Evolutionary conservation across 768 basidiomycete genomes (phyloP).

Genomic region (Cystofilobasidium bisporidii): DNA sequence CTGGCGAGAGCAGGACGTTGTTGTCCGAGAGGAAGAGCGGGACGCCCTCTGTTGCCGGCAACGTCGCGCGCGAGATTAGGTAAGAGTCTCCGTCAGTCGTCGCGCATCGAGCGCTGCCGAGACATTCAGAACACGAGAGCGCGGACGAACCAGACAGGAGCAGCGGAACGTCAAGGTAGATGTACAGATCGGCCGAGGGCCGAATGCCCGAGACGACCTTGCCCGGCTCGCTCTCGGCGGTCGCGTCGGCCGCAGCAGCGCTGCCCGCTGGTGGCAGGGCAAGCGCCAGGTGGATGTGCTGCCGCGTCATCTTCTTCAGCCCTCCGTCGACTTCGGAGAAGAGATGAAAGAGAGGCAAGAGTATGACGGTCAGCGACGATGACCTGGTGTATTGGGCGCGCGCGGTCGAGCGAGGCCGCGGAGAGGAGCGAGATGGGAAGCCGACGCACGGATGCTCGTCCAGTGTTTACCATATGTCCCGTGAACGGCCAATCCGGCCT

Average conservation of each 20-base stretch:
- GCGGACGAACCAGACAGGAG: conserved; percentile 5
- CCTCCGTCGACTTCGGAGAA: conserved; percentile 3
- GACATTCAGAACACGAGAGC: not conserved
- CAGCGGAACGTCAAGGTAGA: conserved; percentile 22
- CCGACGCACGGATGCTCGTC: conserved; percentile 16
- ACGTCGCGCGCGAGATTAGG: not conserved
- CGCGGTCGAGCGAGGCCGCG: not conserved
- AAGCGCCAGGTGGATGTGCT: conserved; percentile 25
- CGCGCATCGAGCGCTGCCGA: not conserved
- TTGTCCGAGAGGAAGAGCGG: conserved; percentile 25
- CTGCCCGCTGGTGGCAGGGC: not conserved
- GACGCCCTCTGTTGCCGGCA: conserved; percentile 11
- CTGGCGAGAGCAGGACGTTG: conserved; percentile 18
- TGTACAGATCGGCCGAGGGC: conserved; percentile 3
- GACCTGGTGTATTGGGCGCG: no score
- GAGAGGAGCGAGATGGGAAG: not conserved
- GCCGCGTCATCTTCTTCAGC: conserved; percentile 18
- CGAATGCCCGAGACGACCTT: conserved; percentile 21
- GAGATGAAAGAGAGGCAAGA: no score
- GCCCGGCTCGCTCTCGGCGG: not conserved
- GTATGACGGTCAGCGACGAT: no score
- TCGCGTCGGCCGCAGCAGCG: not conserved
- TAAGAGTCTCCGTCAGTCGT: not conserved
- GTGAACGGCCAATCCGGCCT: conserved; percentile 17
- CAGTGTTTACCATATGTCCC: conserved; percentile 19